These are phyloP conservation scores for Senna tora DNA, from an alignment of 306 rosid genomes.

Conservation along the genomic window DNA sequence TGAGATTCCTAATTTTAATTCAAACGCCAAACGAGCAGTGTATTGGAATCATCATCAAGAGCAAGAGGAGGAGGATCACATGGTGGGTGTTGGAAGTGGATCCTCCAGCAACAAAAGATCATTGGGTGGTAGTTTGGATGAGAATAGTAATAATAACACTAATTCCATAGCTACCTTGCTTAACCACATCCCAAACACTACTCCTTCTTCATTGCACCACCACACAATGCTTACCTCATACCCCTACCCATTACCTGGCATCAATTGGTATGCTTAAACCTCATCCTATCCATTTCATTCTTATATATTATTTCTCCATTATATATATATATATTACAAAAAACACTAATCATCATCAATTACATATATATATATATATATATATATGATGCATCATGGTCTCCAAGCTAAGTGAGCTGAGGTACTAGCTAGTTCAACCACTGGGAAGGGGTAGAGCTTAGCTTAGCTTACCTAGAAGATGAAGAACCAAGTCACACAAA, in stretches of 20 bases:
- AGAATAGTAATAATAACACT: conserved; percentile 34
- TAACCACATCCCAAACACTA: conserved; percentile 64
- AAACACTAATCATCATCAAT: conserved; percentile 36
- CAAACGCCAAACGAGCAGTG: conserved; percentile 55
- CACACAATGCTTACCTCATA: conserved; percentile 57
- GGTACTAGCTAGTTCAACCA: conserved; percentile 29
- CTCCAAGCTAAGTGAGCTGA: conserved; percentile 37
- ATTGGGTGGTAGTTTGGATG: conserved; percentile 50
- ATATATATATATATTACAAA: neutral
- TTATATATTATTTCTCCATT: too few relatives aligned
- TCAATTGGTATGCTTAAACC: conserved; percentile 73
- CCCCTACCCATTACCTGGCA: conserved; percentile 60
- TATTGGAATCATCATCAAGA: conserved; percentile 51
- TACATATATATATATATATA: neutral
- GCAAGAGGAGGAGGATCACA: conserved; percentile 26
- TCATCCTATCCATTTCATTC: too few relatives aligned
- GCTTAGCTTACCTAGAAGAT: conserved; percentile 27
- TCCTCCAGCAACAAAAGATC: conserved; percentile 41
- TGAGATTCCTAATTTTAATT: conserved; percentile 36
- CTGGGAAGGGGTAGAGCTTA: conserved; percentile 30
- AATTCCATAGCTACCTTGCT: conserved; percentile 63
- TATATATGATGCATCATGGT: conserved; percentile 33
- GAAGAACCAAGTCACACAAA: conserved; percentile 23
- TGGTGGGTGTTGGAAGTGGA: conserved; percentile 13
- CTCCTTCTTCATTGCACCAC: conserved; percentile 57